These are phyloP conservation scores for Pseudogymnoascus sp. DNA, from an alignment of 2,329 filamentous ascomycete genomes.

Conservation along the genomic window DNA sequence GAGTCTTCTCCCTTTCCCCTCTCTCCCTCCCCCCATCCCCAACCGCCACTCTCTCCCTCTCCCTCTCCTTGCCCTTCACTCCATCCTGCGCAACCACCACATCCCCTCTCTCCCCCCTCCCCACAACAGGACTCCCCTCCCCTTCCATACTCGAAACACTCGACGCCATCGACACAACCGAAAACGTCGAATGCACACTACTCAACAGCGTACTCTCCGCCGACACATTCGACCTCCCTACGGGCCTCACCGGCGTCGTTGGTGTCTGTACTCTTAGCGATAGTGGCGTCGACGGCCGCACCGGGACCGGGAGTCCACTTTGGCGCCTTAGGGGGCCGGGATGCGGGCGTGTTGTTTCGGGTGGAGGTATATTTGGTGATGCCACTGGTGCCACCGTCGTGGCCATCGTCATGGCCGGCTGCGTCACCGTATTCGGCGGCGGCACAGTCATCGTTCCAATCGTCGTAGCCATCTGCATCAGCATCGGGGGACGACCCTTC, in stretches of 20 bases:
- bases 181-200: neutral
- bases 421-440: neutral
- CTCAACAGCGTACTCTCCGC: conserved; percentile 14
- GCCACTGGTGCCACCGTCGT: neutral
- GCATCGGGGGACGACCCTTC: conserved; percentile 10
- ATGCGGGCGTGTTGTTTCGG: conserved; percentile 15
- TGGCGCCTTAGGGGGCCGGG: conserved; percentile 12
- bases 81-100: neutral
- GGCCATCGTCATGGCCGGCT: neutral
- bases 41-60: neutral
- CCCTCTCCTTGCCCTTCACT: neutral
- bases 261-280: conserved; percentile 14
- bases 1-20: neutral
- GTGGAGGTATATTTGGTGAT: conserved; percentile 12
- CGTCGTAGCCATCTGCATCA: neutral
- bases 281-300: conserved; percentile 16
- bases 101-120: neutral
- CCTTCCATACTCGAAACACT: neutral
- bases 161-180: neutral
- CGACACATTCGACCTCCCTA: conserved; percentile 12
- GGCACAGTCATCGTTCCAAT: neutral
- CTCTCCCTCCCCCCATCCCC: neutral
- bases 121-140: neutral
- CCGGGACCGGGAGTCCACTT: conserved; percentile 17
- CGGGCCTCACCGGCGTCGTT: conserved; percentile 14